These are phyloP conservation scores for Tolypocladium tropicale DNA, from an alignment of 2,329 filamentous ascomycete species.

Conservation along the genomic window DNA sequence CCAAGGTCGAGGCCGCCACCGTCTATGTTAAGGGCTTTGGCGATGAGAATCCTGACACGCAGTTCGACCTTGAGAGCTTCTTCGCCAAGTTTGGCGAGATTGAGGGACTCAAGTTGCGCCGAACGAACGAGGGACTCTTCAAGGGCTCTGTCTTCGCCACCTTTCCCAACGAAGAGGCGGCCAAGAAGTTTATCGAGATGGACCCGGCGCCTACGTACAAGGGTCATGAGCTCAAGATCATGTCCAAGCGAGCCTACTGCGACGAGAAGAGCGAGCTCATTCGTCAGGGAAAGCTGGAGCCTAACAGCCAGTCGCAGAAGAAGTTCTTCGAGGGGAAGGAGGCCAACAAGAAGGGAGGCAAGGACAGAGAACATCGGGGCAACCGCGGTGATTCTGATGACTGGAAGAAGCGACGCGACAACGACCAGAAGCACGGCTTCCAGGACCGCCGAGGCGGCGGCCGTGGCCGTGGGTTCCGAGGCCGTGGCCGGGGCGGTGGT, in stretches of 20 bases:
- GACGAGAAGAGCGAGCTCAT: slow-evolving; percentile 67
- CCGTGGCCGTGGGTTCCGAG: slow-evolving; percentile 28
- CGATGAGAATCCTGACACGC: slow-evolving; percentile 69
- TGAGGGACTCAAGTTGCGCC: slow-evolving; percentile 78
- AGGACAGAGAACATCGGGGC: slow-evolving; percentile 24
- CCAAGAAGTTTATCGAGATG: slow-evolving; percentile 68
- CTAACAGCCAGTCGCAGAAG: slow-evolving; percentile 33
- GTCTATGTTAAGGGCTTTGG: slow-evolving; percentile 95
- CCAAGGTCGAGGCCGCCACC: slow-evolving; percentile 60
- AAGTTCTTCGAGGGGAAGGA: slow-evolving; percentile 41
- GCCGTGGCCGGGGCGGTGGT: slow-evolving; percentile 30
- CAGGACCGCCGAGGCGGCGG: slow-evolving; percentile 35
- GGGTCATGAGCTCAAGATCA: slow-evolving; percentile 67
- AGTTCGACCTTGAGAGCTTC: slow-evolving; percentile 91
- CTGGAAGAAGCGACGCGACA: slow-evolving; percentile 54
- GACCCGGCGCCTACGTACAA: slow-evolving; percentile 81
- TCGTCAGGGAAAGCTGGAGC: slow-evolving; percentile 56
- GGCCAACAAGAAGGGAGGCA: slow-evolving; percentile 17
- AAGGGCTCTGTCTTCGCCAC: slow-evolving; percentile 97
- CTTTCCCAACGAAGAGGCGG: slow-evolving; percentile 69
- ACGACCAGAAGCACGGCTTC: slow-evolving; percentile 52
- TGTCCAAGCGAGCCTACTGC: slow-evolving; percentile 82
- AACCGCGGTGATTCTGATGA: slow-evolving; percentile 38
- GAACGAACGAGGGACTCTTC: slow-evolving; percentile 62
- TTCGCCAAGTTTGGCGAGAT: slow-evolving; percentile 72